phyloP scores from a whole-genome alignment of 805 yeast species.

The Yarrowia sp. region DNA sequence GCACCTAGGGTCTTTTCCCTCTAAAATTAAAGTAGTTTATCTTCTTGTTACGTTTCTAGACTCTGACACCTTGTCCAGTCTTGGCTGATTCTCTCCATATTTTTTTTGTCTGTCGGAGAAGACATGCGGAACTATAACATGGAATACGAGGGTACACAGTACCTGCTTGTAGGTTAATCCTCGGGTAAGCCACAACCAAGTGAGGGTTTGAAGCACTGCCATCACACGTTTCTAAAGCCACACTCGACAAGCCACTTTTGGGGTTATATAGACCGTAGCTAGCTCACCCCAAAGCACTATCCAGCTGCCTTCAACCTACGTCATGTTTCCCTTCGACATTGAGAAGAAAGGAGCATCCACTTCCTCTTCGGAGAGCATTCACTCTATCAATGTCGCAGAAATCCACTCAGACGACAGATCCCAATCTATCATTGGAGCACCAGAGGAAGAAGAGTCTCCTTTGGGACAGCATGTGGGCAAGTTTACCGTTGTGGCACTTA shows the following conservation, averaged over 20 bases:
- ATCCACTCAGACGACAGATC: background rate
- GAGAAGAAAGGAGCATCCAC: background rate
- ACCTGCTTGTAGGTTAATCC: background rate
- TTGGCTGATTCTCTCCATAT: too few relatives aligned
- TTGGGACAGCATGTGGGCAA: slow-evolving; percentile 6
- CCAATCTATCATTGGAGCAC: background rate
- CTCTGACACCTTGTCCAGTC: too few relatives aligned
- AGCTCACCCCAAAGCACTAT: too few relatives aligned
- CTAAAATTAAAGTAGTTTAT: too few relatives aligned
- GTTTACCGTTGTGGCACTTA: background rate
- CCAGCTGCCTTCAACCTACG: background rate
- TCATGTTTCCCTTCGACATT: slow-evolving; percentile 6
- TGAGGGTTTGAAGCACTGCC: background rate
- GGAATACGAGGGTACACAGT: background rate
- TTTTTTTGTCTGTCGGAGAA: too few relatives aligned
- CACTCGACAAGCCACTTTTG: background rate
- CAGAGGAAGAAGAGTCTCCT: slow-evolving; percentile 13
- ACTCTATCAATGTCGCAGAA: background rate
- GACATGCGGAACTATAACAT: too few relatives aligned
- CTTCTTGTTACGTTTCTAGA: too few relatives aligned
- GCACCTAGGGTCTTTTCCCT: too few relatives aligned
- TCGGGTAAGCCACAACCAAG: background rate
- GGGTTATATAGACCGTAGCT: background rate
- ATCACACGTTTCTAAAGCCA: background rate
- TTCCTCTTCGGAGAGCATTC: background rate